Base-by-base conservation (phyloP, 768 basidiomycete species). In the Chalciporus sphaerocephalus region DNA sequence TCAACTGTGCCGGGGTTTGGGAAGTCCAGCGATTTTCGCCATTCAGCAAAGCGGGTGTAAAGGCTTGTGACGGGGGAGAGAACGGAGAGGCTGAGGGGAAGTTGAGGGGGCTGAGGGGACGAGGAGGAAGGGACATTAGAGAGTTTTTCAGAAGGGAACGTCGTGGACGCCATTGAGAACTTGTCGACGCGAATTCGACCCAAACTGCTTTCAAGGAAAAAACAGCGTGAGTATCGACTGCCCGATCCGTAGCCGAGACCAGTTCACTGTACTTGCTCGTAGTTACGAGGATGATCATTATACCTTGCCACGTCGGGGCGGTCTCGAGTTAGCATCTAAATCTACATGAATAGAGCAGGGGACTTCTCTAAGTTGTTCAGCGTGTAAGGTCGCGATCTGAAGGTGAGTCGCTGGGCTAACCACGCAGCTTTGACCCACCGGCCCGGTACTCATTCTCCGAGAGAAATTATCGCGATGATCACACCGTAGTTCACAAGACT, bases 1-100 rank as follows among this genome's bases (percentile, higher is more conserved):
- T 98, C 94, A 36, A 85, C 83, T 13, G 87, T 84, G 44, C 94
- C 94, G n/a, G 94, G 94, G 68, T 90, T 87, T 32, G 91, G 81
- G 40, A 98, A 73, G 38, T 83, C 87, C 53, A 94, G 74, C 51
- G 81, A 77, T 57, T 80, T 76, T 56, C 92, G 82, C 88, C 92
- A 94, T 63, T 78, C 71, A 48, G 85, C 75, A 67, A 95, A 83
- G 46, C 83, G 80, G 57, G 79, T 74, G 66, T 85, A 87, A 18
- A 78, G 72, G 65, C 74, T 80, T 40, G 77, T 74, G 47, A 91
- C 69, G 21, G 90, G 87, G 38, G 80, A 58, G 7, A 71, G 33
- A 38, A 58, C 46, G 36, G 57, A 42, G 36, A 50, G 28, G 38
- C 47, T 74, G 4, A 75, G 58, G 44, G 74, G 66, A 45, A 69